Base-by-base conservation (phyloP, 1,139 yeast species). In the Hyphopichia pseudoburtonii region DNA sequence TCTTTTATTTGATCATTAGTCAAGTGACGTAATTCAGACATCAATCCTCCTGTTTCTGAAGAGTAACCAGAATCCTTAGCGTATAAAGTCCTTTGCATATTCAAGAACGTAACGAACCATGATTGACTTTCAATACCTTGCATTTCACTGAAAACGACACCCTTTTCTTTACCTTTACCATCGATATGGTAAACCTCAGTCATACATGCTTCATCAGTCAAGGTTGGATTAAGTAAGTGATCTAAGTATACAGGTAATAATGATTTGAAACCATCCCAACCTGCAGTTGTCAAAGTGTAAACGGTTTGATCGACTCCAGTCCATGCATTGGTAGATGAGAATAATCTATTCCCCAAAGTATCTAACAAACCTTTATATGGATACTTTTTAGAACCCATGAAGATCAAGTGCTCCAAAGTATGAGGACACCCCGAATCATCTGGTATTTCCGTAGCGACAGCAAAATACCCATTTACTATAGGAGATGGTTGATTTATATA, bases 71-170 rank as follows among this genome's bases (percentile, higher is more conserved):
- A 83, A 3, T 73, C 65, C 11, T 70, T 56, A 3, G 72, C 65
- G 50, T 79, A 89, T 45, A 89, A 56, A 1, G 76, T 54, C 51
- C 82, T 74, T 54, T 86, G 87, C 52, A 82, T 66, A 39, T 77
- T 78, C 46, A 82, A 63, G 47, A 73, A 73, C n/a, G 86, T 63
- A 21, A 87, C 66, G 45, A 82, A 85, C 78, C 83, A 82, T n/a
- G 90, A 75, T 45, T 83, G 86, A 49, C 79, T 78, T 57, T 89
- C 95, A 39, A 86, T 82, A 14, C 90, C 97, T 56, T 89, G 97
- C 97, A 94, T 94, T 63, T 94, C 99, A 41, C 95, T 85, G 57
- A 86, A 94, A 3, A 94, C 98, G 28, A 94, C 98, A 45, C 99
- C 99, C 55, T 88, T 88, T 52, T 94, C 98, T 45, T 84, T 82